Evolutionary conservation across 345 rosid species (phyloP).

Genomic region (Salix udensis): DNA sequence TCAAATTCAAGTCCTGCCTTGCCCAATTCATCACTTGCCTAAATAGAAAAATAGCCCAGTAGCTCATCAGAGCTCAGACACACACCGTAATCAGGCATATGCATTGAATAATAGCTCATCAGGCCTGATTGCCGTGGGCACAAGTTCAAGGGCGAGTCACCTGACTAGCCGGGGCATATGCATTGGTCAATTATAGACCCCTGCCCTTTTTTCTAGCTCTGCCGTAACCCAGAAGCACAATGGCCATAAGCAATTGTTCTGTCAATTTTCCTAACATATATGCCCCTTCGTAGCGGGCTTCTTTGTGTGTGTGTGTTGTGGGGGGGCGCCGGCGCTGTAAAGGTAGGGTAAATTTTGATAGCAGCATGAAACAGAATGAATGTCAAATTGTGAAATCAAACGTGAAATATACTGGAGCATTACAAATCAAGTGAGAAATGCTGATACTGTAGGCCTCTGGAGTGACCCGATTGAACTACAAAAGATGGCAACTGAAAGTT

Average conservation of each 20-base stretch:
- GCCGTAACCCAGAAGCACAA: no score
- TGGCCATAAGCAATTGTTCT: no score
- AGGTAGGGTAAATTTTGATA: background rate
- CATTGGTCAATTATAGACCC: no score
- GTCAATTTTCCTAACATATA: background rate
- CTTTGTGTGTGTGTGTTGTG: rapidly evolving
- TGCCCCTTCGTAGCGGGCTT: background rate
- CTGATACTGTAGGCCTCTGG: background rate
- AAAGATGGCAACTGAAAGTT: slow-evolving; percentile 1
- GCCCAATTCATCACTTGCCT: no score
- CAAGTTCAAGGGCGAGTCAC: background rate
- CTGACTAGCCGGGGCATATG: no score
- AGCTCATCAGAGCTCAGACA: no score
- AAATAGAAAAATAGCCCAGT: no score
- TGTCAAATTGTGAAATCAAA: background rate
- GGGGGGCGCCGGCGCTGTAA: no score
- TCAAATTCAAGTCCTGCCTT: no score
- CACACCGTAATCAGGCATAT: no score
- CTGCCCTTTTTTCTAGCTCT: no score
- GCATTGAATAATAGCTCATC: no score
- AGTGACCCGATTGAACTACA: background rate
- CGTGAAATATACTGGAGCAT: background rate
- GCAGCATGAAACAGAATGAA: background rate
- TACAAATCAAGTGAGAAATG: background rate
- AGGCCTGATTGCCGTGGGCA: background rate